These are phyloP conservation scores for Ordospora colligata DNA, from an alignment of 371 early-diverging fungal species.

Conservation along the genomic window DNA sequence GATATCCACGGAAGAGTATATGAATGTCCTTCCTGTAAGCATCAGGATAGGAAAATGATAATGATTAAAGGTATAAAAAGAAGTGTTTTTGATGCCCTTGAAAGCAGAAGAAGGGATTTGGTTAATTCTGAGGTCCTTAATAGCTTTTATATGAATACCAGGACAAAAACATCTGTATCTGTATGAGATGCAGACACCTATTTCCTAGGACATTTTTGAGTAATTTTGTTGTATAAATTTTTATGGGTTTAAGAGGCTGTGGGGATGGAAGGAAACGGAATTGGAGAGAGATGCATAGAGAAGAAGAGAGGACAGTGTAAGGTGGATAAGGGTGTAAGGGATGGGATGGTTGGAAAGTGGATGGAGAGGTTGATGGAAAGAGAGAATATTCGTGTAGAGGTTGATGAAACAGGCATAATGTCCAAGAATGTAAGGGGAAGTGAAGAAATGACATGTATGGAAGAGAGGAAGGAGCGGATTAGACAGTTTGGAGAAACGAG, in stretches of 20 bases:
- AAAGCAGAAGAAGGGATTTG: slow-evolving; percentile 10
- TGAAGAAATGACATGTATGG: neutral
- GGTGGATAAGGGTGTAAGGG: neutral
- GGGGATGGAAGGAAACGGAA: neutral
- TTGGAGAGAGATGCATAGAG: neutral
- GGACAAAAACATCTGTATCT: neutral
- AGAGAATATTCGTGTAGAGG: neutral
- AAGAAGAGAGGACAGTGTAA: neutral
- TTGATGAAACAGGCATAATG: neutral
- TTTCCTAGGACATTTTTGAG: slow-evolving; percentile 4
- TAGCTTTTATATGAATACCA: neutral
- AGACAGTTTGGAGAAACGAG: neutral
- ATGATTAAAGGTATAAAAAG: neutral
- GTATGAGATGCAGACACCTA: neutral
- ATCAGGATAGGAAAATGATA: slow-evolving; percentile 40
- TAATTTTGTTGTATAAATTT: slow-evolving; percentile 19
- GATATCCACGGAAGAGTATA: slow-evolving; percentile 44
- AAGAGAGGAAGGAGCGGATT: slow-evolving; percentile 5
- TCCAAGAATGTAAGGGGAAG: neutral
- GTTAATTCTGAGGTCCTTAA: neutral
- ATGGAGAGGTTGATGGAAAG: neutral
- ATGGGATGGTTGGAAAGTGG: neutral
- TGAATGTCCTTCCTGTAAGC: slow-evolving; percentile 35
- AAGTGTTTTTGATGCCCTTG: neutral
- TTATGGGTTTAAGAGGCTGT: neutral